Evolutionary conservation across 225 moss, liverwort and hornwort genomes (phyloP), one percentile per base, ranked within the genome.

Genomic region (Bryum argenteum): DNA sequence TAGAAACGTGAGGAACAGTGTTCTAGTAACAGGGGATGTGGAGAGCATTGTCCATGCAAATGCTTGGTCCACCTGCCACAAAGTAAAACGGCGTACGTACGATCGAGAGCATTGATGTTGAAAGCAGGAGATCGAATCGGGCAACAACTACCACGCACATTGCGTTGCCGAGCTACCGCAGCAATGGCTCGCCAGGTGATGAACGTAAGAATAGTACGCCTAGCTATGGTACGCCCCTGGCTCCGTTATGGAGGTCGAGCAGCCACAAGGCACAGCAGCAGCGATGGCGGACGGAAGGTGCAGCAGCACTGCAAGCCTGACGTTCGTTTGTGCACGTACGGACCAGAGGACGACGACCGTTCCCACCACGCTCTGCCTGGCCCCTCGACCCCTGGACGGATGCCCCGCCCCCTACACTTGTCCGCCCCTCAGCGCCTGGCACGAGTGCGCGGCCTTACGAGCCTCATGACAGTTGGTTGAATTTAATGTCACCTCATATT

Each of bases 261-360:
- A 26, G 26, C 26, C 21, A 21, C 21, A 20, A 20, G 16, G 48
- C 33, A 21, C 47, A 47, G 8, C 16, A 15, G 33, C 63, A 33
- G 41, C 21, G 40, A 38, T 8, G 33, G 68, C 19, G 63, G 76
- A 63, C 28, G 63, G 76, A 63, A 70, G 70, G 56, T 63, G 70
- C 63, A 57, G 56, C 62, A 62, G 45, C 63, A 38, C 55, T 47
- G 65, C 33, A 8, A 14, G 37, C 33, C 9, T 33, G 59, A 37
- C 59, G 59, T 59, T n/a, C n/a, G n/a, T n/a, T n/a, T 59, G 59
- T 17, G 37, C 16, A 37, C 23, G 67, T 67, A 56, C 65, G 47
- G 15, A 5, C 3, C 22, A 10, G 11, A 57, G 33, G 64, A 58
- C 70, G 71, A 77, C 65, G 65, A 71, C 70, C 71, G 77, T 77